These are phyloP conservation scores for Colletotrichum eleusines DNA, from an alignment of 2,329 filamentous ascomycete genomes.

Conservation along the genomic window DNA sequence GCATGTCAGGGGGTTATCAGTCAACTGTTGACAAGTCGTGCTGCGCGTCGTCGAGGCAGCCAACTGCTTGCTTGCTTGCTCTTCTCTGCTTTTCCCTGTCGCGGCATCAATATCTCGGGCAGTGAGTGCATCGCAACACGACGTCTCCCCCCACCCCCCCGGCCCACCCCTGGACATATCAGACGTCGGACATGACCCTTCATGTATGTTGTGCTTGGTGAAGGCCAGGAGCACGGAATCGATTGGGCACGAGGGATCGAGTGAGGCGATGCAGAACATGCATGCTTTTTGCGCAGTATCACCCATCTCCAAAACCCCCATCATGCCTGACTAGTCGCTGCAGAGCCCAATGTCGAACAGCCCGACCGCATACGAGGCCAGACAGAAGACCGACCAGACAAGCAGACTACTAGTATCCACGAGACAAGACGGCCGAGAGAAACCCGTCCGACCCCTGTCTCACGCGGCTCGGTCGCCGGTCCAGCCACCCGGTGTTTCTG, in stretches of 20 bases:
- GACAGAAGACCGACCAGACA: no score
- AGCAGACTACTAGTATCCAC: neutral
- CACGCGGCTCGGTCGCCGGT: conserved; percentile 12
- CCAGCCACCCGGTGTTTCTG: conserved; percentile 25
- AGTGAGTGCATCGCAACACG: neutral
- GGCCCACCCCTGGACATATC: neutral
- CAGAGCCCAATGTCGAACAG: conserved; percentile 1
- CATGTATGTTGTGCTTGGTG: conserved; percentile 3
- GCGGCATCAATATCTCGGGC: no score
- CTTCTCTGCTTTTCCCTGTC: neutral
- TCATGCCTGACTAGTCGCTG: conserved; percentile 6
- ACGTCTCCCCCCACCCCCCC: no score
- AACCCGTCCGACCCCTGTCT: conserved; percentile 25
- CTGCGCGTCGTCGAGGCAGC: neutral
- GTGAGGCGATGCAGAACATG: neutral
- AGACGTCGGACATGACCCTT: neutral
- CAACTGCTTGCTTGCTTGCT: neutral
- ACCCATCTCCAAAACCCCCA: neutral
- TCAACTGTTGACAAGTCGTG: neutral
- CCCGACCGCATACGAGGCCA: conserved; percentile 10
- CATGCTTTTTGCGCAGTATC: conserved; percentile 2
- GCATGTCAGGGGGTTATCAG: neutral
- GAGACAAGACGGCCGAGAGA: neutral
- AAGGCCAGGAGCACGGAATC: neutral
- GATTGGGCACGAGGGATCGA: neutral